A percentile compares a stretch with the other conserved stretches of the same genome.
These are phyloP conservation scores for Nannochloropsis gaditana DNA, from an alignment of 108 stramenopile species.

Conservation along the genomic window DNA sequence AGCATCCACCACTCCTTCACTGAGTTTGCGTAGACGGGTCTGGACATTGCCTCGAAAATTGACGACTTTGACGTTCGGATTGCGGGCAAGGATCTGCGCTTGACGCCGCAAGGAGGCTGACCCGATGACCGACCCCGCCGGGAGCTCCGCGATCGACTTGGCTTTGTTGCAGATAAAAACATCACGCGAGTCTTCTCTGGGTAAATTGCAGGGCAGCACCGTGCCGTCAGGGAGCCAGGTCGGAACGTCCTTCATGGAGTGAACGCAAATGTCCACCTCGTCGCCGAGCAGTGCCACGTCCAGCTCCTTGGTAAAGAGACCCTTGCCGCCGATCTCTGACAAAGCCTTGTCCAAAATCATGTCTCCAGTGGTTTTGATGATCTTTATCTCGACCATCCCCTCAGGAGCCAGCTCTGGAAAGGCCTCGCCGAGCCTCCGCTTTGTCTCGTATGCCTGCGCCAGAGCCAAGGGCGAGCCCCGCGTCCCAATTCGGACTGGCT, in stretches of 20 bases:
- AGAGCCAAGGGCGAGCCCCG: conserved; percentile 94
- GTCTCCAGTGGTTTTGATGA: conserved; percentile 97
- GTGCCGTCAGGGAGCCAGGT: conserved; percentile 96
- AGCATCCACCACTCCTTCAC: conserved; percentile 85
- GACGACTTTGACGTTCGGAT: conserved; percentile 91
- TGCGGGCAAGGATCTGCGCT: conserved; percentile 83
- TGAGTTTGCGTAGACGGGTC: conserved; percentile 95
- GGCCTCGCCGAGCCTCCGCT: conserved; percentile 69
- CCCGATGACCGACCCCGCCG: conserved; percentile 87
- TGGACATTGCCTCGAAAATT: conserved; percentile 99
- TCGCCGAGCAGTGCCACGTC: conserved; percentile 88
- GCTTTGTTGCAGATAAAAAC: conserved; percentile 75
- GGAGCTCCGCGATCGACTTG: conserved; percentile 74
- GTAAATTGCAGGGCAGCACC: conserved; percentile 90
- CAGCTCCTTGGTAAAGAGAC: conserved; percentile 99
- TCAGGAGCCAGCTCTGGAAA: conserved; percentile 87
- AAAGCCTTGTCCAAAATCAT: conserved; percentile 97
- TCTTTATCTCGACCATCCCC: conserved; percentile 91
- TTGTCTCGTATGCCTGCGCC: conserved; percentile 89
- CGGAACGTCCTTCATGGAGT: conserved; percentile 99
- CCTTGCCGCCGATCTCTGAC: conserved; percentile 98
- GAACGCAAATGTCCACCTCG: conserved; percentile 98
- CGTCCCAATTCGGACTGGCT: conserved; percentile 69
- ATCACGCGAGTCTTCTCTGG: conserved; percentile 96
- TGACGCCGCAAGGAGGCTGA: conserved; percentile 95